A percentile compares a stretch with the other conserved stretches of the same genome.
phyloP scores from a whole-genome alignment of 441 rosid species.

The Daphne laureola region DNA sequence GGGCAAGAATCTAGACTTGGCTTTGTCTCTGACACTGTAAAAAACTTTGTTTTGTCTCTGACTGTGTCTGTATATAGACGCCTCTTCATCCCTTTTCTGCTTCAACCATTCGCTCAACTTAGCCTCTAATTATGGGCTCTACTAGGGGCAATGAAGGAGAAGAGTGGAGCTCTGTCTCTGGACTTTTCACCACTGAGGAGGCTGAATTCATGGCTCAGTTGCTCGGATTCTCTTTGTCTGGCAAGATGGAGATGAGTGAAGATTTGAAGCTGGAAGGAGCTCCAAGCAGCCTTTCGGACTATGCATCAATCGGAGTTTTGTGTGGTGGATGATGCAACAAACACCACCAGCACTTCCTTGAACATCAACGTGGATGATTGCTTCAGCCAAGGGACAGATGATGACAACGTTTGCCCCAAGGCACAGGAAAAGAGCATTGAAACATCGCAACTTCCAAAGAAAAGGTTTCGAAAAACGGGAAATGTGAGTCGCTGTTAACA shows the following conservation, averaged over 20 bases:
- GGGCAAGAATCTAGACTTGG: conserved; percentile 15
- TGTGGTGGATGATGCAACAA: conserved; percentile 24
- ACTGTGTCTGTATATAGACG: conserved; percentile 23
- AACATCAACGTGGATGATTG: conserved; percentile 25
- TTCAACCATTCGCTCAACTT: conserved; percentile 15
- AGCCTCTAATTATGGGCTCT: conserved; percentile 37
- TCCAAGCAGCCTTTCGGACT: conserved; percentile 27
- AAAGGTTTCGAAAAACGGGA: conserved; percentile 32
- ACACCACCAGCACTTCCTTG: conserved; percentile 30
- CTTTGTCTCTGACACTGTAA: too few relatives aligned
- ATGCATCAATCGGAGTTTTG: conserved; percentile 36
- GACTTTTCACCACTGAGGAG: conserved; percentile 48
- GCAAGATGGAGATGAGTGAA: conserved; percentile 15
- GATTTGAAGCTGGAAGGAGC: conserved; percentile 12
- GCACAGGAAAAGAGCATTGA: conserved; percentile 21
- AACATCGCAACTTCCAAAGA: conserved; percentile 36
- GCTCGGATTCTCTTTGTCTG: conserved; percentile 24
- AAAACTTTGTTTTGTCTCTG: conserved; percentile 2
- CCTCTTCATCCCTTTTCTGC: conserved; percentile 11
- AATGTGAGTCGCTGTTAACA: conserved; percentile 40
- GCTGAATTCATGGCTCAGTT: conserved; percentile 68
- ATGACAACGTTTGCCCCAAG: conserved; percentile 17
- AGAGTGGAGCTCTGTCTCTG: conserved; percentile 57
- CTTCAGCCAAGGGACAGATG: conserved; percentile 24
- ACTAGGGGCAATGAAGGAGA: conserved; percentile 36